phyloP scores from a whole-genome alignment of 176 grass and related monocot species.

The Ensete ventricosum region DNA sequence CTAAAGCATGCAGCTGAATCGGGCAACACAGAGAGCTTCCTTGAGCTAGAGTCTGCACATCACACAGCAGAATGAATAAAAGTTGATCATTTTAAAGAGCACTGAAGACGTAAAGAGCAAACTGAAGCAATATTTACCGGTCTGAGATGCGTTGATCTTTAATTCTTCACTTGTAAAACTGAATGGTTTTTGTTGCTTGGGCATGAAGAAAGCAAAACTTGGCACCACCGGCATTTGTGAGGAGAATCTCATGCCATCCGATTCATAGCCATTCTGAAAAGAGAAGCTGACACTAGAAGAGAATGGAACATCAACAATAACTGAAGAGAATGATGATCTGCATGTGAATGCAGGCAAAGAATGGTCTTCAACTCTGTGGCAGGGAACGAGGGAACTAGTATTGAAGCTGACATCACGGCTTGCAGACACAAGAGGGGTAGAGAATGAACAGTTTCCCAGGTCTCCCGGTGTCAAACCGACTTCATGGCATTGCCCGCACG shows the following conservation, averaged over 20 bases:
- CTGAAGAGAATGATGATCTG: conserved; percentile 51
- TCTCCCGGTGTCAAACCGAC: conserved; percentile 23
- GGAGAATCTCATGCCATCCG: conserved; percentile 7
- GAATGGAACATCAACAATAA: conserved; percentile 15
- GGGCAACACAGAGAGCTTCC: background rate
- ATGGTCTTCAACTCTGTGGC: conserved; percentile 30
- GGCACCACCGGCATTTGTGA: conserved; percentile 35
- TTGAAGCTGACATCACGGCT: conserved; percentile 80
- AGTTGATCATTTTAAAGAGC: background rate
- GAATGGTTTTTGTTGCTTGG: conserved; percentile 23
- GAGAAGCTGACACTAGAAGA: conserved; percentile 38
- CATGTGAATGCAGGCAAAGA: conserved; percentile 45
- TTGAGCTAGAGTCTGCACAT: conserved; percentile 1
- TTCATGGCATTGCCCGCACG: conserved; percentile 27
- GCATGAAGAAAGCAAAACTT: conserved; percentile 60
- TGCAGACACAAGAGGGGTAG: conserved; percentile 21
- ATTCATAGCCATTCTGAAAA: conserved; percentile 25
- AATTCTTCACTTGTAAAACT: background rate
- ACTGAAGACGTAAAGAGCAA: background rate
- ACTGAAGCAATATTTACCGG: background rate
- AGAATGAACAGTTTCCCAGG: conserved; percentile 49
- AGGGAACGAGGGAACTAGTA: conserved; percentile 26
- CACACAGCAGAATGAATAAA: background rate
- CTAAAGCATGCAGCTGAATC: background rate
- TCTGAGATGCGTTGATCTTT: background rate